Base-by-base conservation (phyloP, 306 rosid species). In the Macrotyloma uniflorum region DNA sequence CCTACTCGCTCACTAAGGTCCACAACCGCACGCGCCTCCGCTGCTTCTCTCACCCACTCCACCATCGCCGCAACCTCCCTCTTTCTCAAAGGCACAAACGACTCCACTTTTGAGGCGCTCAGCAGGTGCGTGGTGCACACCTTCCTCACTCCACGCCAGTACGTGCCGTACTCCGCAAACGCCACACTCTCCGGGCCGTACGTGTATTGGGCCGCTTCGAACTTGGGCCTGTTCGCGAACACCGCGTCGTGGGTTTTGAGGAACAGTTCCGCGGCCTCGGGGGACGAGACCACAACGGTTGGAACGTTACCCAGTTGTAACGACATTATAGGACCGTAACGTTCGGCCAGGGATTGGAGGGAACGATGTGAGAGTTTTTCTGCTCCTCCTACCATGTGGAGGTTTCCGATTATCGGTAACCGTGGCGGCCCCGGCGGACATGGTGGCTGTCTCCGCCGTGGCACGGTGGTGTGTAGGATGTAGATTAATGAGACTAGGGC, bases 181-280 rank as follows among this genome's bases (percentile, higher is more conserved):
- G 6, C 78, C 0, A 82, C 0, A 26, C 86, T 83, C 42, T 78
- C 82, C 0, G 28, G 0, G 16, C 79, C 81, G 10, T 74, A 67
- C 1, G 78, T 0, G 9, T 70, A 57, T 30, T 85, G 19, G 0
- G 38, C 4, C 0, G 67, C 70, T 33, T 63, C 54, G 5, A 35
- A 1, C 30, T 38, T 51, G 1, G 85, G 82, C n/a, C 85, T 50
- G 22, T 19, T 70, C 6, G 79, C 70, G 3, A 76, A 82, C 13
- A 19, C 70, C 1, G 33, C 7, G 80, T 87, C 88, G 16, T 85
- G 77, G 6, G 84, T 83, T 79, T 76, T 85, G 72, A 89, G 89
- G 79, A 47, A 47, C 20, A 47, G 9, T 47, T 47, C 54, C 22
- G 54, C 51, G 8, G 51, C 51, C 15, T 30, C 54, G 3, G 90